Base-by-base conservation (phyloP, 345 rosid species). In the Toxicodendron radicans region DNA sequence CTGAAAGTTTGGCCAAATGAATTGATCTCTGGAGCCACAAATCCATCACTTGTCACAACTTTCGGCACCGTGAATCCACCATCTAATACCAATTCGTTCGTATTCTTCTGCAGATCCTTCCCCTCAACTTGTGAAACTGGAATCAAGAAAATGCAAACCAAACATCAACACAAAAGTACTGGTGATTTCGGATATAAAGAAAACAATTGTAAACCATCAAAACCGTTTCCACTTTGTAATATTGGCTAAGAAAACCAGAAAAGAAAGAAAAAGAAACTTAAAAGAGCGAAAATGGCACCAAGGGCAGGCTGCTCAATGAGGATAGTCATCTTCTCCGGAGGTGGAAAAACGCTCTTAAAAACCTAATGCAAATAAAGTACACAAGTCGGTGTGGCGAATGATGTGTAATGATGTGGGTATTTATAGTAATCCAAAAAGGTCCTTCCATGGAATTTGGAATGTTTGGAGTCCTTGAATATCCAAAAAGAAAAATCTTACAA, bases 381-480 rank as follows among this genome's bases (percentile, higher is more conserved):
- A 33, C 58, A 12, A 5, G n/a, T 41, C 58, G 48, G 7, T 18
- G 30, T 72, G 57, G 27, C 7, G 3, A 3, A 32, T 17, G 58
- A 33, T 27, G 35, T 5, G 6, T 23, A 4, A 7, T 11, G 13
- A 14, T 13, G 18, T n/a, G 64, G 71, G 60, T 72, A 72, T 86
- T 87, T 88, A 87, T 90, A 84, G 78, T 54, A 16, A 75, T 3
- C 51, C 5, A 9, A 61, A 71, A 52, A 57, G 45, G 92, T 76
- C 87, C 95, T 79, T 83, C 79, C 79, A 71, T 83, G 87, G 51
- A 63, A 92, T 75, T 85, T 85, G 79, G 87, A 85, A 68, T 74
- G 73, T 82, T 85, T 81, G 21, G 75, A 71, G 88, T 87, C 90
- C 89, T 88, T 56, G 35, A 2, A 13, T 6, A 38, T 38, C 63